A percentile compares a stretch with the other conserved stretches of the same genome.
These are phyloP conservation scores for Aspergillus udagawae DNA, from an alignment of 2,329 filamentous ascomycete species.

Conservation along the genomic window DNA sequence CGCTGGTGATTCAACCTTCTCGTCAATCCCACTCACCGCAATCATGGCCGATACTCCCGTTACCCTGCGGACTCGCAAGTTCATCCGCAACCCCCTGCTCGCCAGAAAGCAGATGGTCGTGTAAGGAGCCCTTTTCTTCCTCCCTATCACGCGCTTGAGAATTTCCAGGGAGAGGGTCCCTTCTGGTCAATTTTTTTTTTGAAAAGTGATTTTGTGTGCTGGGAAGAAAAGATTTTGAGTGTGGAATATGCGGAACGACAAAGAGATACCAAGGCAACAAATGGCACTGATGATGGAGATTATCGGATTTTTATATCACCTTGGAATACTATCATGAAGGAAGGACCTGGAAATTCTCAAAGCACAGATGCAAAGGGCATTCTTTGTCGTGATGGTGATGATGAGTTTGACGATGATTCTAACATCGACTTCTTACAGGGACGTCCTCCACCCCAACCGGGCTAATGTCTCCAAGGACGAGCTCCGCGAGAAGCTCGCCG, in stretches of 20 bases:
- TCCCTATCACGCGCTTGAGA: conserved; percentile 1
- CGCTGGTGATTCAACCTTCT: conserved; percentile 21
- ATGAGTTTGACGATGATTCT: background rate
- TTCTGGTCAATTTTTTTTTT: background rate
- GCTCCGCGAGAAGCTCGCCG: conserved; percentile 88
- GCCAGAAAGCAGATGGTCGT: conserved; percentile 99
- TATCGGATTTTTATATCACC: background rate
- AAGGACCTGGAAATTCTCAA: background rate
- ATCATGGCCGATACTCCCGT: conserved; percentile 83
- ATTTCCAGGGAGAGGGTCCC: background rate
- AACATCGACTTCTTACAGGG: conserved; percentile 54
- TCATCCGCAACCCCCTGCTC: conserved; percentile 99
- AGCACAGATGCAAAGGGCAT: background rate
- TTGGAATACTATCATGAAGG: background rate
- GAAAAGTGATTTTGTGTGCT: background rate
- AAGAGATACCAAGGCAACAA: background rate
- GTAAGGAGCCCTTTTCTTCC: conserved; percentile 58
- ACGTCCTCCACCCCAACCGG: conserved; percentile 98
- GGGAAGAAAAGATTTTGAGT: background rate
- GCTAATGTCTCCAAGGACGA: conserved; percentile 99
- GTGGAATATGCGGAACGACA: background rate
- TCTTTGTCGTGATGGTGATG: background rate
- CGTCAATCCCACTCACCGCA: conserved; percentile 44
- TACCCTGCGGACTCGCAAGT: conserved; percentile 97
- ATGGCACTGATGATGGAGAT: background rate